phyloP scores from a whole-genome alignment of 345 rosid genomes.

The Eucalyptus dawsonii region DNA sequence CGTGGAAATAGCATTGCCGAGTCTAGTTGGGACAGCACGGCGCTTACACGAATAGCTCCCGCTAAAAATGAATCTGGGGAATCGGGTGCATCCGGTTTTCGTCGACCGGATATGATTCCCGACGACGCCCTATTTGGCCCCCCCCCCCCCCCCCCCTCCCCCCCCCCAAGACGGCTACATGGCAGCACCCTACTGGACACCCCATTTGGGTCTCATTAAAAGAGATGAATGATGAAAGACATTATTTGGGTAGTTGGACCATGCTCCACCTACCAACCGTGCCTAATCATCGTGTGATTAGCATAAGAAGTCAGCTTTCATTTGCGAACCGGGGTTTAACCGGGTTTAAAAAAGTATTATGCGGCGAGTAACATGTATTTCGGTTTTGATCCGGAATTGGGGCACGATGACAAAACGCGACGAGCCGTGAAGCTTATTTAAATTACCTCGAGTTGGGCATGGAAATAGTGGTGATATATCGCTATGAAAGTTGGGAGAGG shows the following conservation, averaged over 20 bases:
- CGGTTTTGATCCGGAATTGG: fast-evolving
- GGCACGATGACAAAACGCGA: fast-evolving
- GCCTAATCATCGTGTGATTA: not conserved
- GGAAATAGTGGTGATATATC: not conserved
- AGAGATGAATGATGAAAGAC: not conserved
- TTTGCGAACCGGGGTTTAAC: not conserved
- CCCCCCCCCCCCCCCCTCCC: too few species aligned
- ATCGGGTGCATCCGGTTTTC: not conserved
- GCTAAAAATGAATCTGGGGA: not conserved
- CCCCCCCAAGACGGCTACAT: not conserved
- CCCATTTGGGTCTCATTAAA: not conserved
- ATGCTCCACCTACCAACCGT: not conserved
- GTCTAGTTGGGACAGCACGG: not conserved
- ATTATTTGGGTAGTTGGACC: not conserved
- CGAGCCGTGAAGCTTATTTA: not conserved
- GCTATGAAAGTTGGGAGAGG: not conserved
- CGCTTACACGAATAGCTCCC: not conserved
- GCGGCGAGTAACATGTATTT: not conserved
- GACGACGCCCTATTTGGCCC: not conserved
- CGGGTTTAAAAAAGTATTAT: not conserved
- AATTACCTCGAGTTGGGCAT: not conserved
- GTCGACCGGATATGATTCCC: not conserved
- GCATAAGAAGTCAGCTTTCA: not conserved
- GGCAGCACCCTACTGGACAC: not conserved
- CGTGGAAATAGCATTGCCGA: not conserved